A percentile compares a stretch with the other conserved stretches of the same genome.
These are phyloP conservation scores for Rhododendron simsii DNA, from an alignment of 148 eudicot species.

Conservation along the genomic window DNA sequence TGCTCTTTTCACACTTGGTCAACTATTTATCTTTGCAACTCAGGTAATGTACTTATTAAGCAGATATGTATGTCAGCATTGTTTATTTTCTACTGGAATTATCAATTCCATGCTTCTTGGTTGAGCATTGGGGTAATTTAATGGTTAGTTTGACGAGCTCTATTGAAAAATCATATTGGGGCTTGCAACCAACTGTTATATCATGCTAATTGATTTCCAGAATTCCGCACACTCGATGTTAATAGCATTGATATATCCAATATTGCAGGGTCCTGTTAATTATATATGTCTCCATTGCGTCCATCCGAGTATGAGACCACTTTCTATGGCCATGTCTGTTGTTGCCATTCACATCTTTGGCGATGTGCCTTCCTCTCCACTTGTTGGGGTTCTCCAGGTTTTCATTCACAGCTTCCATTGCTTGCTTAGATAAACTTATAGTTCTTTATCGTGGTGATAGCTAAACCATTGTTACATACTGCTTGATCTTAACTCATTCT, in stretches of 20 bases:
- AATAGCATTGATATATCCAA: slow-evolving; percentile 1
- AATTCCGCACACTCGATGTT: not conserved
- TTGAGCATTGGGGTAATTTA: not conserved
- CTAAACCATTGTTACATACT: not conserved
- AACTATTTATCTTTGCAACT: slow-evolving; percentile 83
- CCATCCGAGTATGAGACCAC: slow-evolving; percentile 77
- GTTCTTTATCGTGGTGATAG: not conserved
- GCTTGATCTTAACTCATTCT: not conserved
- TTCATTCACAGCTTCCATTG: not conserved
- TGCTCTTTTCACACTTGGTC: slow-evolving; percentile 66
- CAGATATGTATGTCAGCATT: not conserved
- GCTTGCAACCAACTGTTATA: not conserved
- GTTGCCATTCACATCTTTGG: slow-evolving; percentile 90
- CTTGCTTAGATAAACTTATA: not conserved
- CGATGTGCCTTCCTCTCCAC: slow-evolving; percentile 97
- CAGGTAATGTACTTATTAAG: slow-evolving; percentile 49
- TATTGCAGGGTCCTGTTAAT: slow-evolving; percentile 90
- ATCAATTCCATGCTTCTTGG: not conserved
- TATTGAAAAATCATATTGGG: not conserved
- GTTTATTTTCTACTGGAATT: not conserved
- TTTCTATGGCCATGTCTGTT: slow-evolving; percentile 94
- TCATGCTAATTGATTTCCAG: not conserved
- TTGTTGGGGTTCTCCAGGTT: slow-evolving; percentile 94
- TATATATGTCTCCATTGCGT: slow-evolving; percentile 82
- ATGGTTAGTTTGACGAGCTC: not conserved